These are phyloP conservation scores for Aureobasidium zeae DNA, from an alignment of 2,329 filamentous ascomycete genomes.

Conservation along the genomic window DNA sequence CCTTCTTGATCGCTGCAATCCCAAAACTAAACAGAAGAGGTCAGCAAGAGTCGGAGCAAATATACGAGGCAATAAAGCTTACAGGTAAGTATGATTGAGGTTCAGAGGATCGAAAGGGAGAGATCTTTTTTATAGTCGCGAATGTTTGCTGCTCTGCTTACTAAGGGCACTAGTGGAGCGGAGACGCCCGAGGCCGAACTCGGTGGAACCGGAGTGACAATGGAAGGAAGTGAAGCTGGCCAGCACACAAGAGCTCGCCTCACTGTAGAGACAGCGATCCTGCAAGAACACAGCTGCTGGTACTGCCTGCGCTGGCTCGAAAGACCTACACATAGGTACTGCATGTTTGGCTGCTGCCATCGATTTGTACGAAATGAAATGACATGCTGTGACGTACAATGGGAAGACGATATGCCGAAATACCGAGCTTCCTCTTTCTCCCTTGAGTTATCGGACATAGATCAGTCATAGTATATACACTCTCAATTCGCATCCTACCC, in stretches of 20 bases:
- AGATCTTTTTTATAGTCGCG: not conserved
- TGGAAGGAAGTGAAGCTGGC: no score
- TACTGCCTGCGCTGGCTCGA: no score
- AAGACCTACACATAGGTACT: no score
- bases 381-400: not conserved
- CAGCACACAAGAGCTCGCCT: no score
- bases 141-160: not conserved
- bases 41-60: no score
- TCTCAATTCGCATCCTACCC: not conserved
- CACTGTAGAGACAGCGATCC: no score
- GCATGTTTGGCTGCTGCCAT: no score
- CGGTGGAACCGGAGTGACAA: not conserved
- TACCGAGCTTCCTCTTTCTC: conserved; percentile 12
- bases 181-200: not conserved
- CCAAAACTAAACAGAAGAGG: no score
- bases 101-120: not conserved
- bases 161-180: no score
- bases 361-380: no score
- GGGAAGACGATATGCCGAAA: not conserved
- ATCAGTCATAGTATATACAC: not conserved
- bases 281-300: no score
- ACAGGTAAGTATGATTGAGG: conserved; percentile 8
- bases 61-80: no score
- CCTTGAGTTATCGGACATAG: not conserved
- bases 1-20: conserved; percentile 16